Evolutionary conservation across 441 rosid genomes (phyloP), one percentile per base, ranked within the genome.

Genomic region (Jatropha podagrica): DNA sequence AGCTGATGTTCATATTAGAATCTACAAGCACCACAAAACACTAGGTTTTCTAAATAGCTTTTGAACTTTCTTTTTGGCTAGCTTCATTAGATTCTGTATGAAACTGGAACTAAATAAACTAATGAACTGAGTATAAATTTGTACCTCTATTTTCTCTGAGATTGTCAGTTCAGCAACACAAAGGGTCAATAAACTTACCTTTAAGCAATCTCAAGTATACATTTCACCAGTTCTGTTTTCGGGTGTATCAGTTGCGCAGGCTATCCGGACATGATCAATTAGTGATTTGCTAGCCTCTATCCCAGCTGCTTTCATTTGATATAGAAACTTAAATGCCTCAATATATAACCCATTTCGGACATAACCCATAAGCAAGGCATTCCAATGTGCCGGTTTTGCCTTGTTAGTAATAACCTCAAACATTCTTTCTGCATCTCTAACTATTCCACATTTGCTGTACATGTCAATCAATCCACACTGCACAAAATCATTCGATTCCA

Each of bases 241-340:
- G 20, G 49, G 54, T 51, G 55, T 38, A 23, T n/a, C 5, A 38
- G 66, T 49, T 68, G 75, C 71, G 65, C 86, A 85, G 38, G 79
- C 81, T 10, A 82, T 68, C 68, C 78, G 71, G 51, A 82, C 84
- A 13, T 59, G 81, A 26, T 76, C 75, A 17, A 85, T 32, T 37
- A 86, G 73, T 64, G 77, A 72, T 68, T 86, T 82, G 3, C 77
- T 69, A 26, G 78, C 79, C 70, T 78, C 74, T 0, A 85, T 72
- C 42, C 85, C 85, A 74, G 80, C 81, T 27, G 86, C 89, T 80
- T 87, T 85, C 94, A 92, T 92, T 77, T 77, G 74, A 85, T 86
- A 86, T 61, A 92, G 78, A 81, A 88, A 82, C 82, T 92, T 89
- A 69, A 88, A 12, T 15, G 78, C 75, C n/a, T 69, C 60, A 40